These are phyloP conservation scores for Ceratocystis huliohia DNA, from an alignment of 2,329 filamentous ascomycete genomes.

Conservation along the genomic window DNA sequence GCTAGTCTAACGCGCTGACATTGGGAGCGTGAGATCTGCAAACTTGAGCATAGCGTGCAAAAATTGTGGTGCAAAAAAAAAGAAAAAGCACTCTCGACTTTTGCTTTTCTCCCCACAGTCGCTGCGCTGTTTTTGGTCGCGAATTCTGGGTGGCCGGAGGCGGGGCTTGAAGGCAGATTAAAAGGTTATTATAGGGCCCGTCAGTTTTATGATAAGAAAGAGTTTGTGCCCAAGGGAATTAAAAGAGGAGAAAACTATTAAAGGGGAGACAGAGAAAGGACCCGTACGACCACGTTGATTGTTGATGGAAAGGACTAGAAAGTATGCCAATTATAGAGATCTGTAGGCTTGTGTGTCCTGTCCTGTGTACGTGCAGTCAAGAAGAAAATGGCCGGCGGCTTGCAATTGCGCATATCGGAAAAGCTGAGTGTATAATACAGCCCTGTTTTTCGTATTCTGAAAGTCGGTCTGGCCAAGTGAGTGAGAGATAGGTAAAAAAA, in stretches of 20 bases:
- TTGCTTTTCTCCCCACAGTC: background rate
- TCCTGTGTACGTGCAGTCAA: background rate
- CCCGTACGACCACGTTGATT: background rate
- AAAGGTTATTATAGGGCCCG: background rate
- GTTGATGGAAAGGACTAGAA: background rate
- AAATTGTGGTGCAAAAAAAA: background rate
- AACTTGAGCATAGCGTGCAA: background rate
- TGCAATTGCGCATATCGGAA: background rate
- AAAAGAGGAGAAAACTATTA: background rate
- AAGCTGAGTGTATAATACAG: background rate
- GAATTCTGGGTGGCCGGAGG: background rate
- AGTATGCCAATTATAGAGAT: background rate
- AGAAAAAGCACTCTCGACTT: background rate
- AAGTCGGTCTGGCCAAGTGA: background rate
- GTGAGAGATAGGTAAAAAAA: background rate
- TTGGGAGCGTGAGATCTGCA: background rate
- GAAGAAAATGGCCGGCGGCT: conserved; percentile 1
- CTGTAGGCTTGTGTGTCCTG: background rate
- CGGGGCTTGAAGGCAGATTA: background rate
- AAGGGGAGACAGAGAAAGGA: background rate
- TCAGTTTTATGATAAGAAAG: background rate
- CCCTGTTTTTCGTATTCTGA: conserved; percentile 2
- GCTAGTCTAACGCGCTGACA: background rate
- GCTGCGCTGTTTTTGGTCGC: background rate
- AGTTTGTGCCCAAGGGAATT: background rate